Evolutionary conservation across 257 asterid genomes (phyloP), one percentile per base, ranked within the genome.

Genomic region (Nicotiana benthamiana): DNA sequence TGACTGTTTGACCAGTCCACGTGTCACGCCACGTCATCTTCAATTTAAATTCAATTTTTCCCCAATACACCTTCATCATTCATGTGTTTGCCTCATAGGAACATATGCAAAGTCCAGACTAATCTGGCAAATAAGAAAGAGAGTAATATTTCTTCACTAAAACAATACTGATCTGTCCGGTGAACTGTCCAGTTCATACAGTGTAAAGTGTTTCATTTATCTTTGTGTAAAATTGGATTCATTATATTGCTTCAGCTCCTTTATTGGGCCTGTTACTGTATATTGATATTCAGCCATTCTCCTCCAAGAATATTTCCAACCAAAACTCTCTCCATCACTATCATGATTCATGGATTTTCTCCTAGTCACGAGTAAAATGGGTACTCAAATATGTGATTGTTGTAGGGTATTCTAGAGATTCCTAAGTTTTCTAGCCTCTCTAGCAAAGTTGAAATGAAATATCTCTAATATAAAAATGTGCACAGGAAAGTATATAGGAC

Each of bases 401-500:
- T 56, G 9, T 6, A 10, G 43, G 5, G 6, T 18, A 7, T 79
- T 9, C 22, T 57, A 12, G 20, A 6, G 59, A 56, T 20, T n/a
- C 10, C 5, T 13, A 32, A 56, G 11, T 67, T 6, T 16, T 56
- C 22, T 6, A 7, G 24, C 26, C 12, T 18, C 22, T 56, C 22
- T n/a, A 56, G 24, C 62, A 56, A 56, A 56, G 62, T 17, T 56
- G 62, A 18, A 54, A 56, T 56, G 11, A 20, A 17, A 18, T 56
- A 17, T 56, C 27, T 22, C 65, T 59, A 9, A 22, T 59, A 51
- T 51, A 12, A 62, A 62, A n/a, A 80, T 48, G 27, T 15, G 7
- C 76, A 64, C 88, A 91, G 97, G 94, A 83, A 93, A 87, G 70
- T 86, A 88, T 0, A 91, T 89, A 46, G 64, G 86, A 43, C 63